Base-by-base conservation (phyloP, 805 yeast genomes). In the Pichia californica region DNA sequence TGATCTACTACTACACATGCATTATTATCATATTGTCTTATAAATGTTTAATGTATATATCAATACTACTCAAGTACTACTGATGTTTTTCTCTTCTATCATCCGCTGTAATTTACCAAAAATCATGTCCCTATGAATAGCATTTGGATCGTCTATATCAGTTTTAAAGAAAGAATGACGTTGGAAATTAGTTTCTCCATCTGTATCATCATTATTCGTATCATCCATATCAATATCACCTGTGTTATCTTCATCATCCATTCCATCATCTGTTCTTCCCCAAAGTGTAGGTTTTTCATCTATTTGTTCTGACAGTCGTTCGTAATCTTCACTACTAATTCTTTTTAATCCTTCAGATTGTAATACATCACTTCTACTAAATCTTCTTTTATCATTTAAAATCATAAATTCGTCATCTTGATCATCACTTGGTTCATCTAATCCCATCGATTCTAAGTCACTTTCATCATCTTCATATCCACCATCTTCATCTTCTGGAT, bases 401-500 rank as follows among this genome's bases (percentile, higher is more conserved):
- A 64, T 63, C 28, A 57, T 67, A 44, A 58, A 64, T 34, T 56
- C 59, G 41, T 64, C 68, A 42, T 62, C 69, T 30, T 62, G 70
- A 40, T 64, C 71, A 39, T 63, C 69, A 39, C 66, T 66, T 41
- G 61, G 64, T 34, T 59, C 67, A 10, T 43, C 52, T 7, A 51
- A 27, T 3, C 53, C 57, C 27, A 52, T 44, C 3, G 54, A 52
- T 42, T 53, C 53, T 50, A 54, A 53, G 11, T 56, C 71, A 25
- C 48, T 42, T 38, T 56, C 54, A 54, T 56, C 54, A 54, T 58
- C 55, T 16, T 55, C 70, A 25, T 63, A 63, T 13, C 62, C 79
- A 9, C 79, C 88, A 54, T 85, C 91, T 50, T 88, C 96, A 56
- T 89, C 96, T 36, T 88, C 95, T 0, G 98, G 98, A 56, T 91